phyloP scores from a whole-genome alignment of 2,329 filamentous ascomycete species.

The Clonostachys chloroleuca region DNA sequence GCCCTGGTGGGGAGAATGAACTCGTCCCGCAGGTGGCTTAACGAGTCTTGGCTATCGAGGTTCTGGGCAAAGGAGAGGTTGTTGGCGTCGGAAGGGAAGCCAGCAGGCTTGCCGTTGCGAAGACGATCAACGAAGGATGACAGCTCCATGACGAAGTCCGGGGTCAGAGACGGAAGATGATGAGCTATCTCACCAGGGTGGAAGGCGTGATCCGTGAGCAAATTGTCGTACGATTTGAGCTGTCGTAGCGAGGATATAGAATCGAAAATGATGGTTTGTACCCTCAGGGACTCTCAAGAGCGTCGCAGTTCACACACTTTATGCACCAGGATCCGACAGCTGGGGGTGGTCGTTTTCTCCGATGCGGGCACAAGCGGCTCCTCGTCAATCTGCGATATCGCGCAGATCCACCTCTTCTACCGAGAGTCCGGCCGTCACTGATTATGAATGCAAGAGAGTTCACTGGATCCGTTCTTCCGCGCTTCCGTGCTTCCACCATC shows the following conservation, averaged over 20 bases:
- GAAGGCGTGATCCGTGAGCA: no score
- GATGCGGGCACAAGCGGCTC: neutral
- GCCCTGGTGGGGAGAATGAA: conserved; percentile 74
- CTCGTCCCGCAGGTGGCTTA: conserved; percentile 59
- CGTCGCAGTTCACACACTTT: neutral
- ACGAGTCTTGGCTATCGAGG: conserved; percentile 57
- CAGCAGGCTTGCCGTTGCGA: conserved; percentile 29
- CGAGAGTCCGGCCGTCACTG: no score
- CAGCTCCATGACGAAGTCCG: conserved; percentile 8
- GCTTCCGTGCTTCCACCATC: neutral
- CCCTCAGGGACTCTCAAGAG: no score
- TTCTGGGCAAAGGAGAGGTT: conserved; percentile 40
- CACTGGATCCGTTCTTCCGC: conserved; percentile 1
- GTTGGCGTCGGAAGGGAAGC: conserved; percentile 43
- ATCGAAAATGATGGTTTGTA: no score
- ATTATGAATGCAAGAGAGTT: no score
- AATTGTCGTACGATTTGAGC: no score
- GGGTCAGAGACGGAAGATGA: neutral
- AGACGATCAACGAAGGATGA: conserved; percentile 29
- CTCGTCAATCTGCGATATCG: no score
- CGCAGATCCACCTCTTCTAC: no score
- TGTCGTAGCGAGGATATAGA: no score
- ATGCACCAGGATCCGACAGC: neutral
- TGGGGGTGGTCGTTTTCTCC: neutral
- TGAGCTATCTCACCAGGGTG: neutral